Conservation (phyloP, 2,329 filamentous ascomycete genomes). For the Diaporthe ilicicola region DNA sequence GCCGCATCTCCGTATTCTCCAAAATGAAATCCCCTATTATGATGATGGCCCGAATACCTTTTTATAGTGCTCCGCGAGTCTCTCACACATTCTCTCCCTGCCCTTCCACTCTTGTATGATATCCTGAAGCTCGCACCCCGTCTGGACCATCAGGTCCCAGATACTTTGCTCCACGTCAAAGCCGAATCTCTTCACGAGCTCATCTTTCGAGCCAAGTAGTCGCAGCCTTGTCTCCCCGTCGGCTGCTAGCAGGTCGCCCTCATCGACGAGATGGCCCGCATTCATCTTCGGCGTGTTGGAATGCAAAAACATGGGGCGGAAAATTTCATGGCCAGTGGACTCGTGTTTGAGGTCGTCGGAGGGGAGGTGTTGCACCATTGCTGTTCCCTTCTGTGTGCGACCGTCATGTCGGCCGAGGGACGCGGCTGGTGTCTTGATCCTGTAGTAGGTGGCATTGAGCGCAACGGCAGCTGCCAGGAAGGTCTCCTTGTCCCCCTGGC, state of each 20-base stretch:
- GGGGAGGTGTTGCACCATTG: slow-evolving; percentile 44
- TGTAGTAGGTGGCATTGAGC: slow-evolving; percentile 49
- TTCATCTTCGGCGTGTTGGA: slow-evolving; percentile 49
- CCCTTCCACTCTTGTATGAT: slow-evolving; percentile 33
- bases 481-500: slow-evolving; percentile 59
- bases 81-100: slow-evolving; percentile 39
- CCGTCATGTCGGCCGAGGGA: slow-evolving; percentile 45
- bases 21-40: background rate
- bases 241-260: slow-evolving; percentile 33
- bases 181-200: slow-evolving; percentile 38
- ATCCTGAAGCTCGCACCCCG: slow-evolving; percentile 40
- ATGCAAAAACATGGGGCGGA: slow-evolving; percentile 46
- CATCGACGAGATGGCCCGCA: slow-evolving; percentile 38
- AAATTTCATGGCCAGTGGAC: slow-evolving; percentile 1
- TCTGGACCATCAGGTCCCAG: slow-evolving; percentile 43
- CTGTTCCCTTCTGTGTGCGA: slow-evolving; percentile 37
- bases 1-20: background rate
- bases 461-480: slow-evolving; percentile 54
- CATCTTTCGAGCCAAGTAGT: slow-evolving; percentile 42
- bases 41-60: slow-evolving; percentile 47
- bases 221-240: slow-evolving; percentile 38
- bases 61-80: slow-evolving; percentile 50
- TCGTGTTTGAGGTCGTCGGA: slow-evolving; percentile 39
- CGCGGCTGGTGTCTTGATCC: slow-evolving; percentile 45
- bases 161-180: slow-evolving; percentile 46